A percentile compares a stretch with the other conserved stretches of the same genome.
Conservation (phyloP, 1,139 yeast species). For the Pichia sp. region DNA sequence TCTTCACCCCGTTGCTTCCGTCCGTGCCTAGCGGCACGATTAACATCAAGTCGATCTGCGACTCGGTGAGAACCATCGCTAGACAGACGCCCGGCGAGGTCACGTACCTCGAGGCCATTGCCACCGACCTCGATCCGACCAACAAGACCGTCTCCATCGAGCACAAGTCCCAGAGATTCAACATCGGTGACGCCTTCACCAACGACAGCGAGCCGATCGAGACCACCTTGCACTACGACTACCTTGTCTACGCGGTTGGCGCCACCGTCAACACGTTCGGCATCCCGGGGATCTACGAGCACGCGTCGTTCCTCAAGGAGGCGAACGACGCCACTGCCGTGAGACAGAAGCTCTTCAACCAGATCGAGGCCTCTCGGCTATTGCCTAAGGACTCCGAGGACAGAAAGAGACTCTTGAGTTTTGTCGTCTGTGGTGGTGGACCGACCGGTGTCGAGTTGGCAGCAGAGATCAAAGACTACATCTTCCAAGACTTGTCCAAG, state of each 20-base stretch:
- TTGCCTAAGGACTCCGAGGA: constrained; percentile 63
- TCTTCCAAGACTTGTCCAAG: constrained; percentile 54
- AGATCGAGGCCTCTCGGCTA: constrained; percentile 69
- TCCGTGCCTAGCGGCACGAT: constrained; percentile 61
- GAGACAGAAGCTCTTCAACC: constrained; percentile 55
- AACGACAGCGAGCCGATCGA: constrained; percentile 37
- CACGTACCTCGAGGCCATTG: constrained; percentile 56
- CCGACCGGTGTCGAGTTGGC: constrained; percentile 91
- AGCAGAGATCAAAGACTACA: constrained; percentile 67
- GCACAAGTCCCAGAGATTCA: constrained; percentile 48
- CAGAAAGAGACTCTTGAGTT: constrained; percentile 65
- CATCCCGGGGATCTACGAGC: constrained; percentile 72
- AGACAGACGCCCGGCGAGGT: constrained; percentile 52
- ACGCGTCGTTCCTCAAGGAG: constrained; percentile 55
- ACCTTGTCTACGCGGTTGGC: constrained; percentile 78
- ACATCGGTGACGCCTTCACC: constrained; percentile 49
- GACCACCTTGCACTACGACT: constrained; percentile 59
- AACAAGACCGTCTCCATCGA: constrained; percentile 49
- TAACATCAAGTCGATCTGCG: constrained; percentile 53
- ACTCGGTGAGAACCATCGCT: constrained; percentile 50
- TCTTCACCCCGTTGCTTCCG: constrained; percentile 59
- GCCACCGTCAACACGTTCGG: constrained; percentile 82
- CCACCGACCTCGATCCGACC: constrained; percentile 52
- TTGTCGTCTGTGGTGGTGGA: constrained; percentile 89
- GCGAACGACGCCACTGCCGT: constrained; percentile 53